Base-by-base conservation (phyloP, 805 yeast species). In the Myxozyma melibiosi region DNA sequence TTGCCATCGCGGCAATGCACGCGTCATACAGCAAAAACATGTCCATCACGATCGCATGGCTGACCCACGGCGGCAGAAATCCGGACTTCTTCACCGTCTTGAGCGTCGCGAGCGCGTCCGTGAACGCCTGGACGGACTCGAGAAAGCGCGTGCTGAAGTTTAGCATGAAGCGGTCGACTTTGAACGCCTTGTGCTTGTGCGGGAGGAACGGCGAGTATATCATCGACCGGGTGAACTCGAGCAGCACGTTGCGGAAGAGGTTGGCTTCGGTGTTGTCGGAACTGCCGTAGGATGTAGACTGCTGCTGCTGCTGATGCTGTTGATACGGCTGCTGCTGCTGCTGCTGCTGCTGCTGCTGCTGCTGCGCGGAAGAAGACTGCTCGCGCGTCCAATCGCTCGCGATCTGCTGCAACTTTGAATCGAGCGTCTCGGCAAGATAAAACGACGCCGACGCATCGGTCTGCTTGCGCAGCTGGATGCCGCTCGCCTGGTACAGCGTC, bases 31-130 rank as follows among this genome's bases (percentile, higher is more conserved):
- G 30, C 16, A 48, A 33, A 30, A 51, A 54, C 47, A 50, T 9
- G 2, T 40, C 31, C 4, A 58, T 18, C 16, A 53, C 18, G 6
- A 54, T 20, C 24, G 55, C 25, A 31, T 58, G 55, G 18, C 27
- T 38, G 13, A 47, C 31, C 62, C 62, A 58, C 9, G 38, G 46
- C 22, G 62, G 62, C 45, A 45, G 30, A 31, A 50, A 50, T 35
- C n/a, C 42, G 13, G 49, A 16, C 14, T n/a, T 16, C 44, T 51
- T 54, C 13, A 54, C 25, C 2, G 38, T 24, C 28, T 41, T 30
- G 14, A 58, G 18, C 22, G 37, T 33, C 11, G 30, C 33, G 11
- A 58, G 47, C 1, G 50, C 25, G 2, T 41, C 58, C 11, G 40
- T 18, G 8, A 42, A 38, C 3, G 33, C 28, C 25, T 33, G 44